These are phyloP conservation scores for Backusella westeae DNA, from an alignment of 192 early-diverging fungal species.

Conservation along the genomic window DNA sequence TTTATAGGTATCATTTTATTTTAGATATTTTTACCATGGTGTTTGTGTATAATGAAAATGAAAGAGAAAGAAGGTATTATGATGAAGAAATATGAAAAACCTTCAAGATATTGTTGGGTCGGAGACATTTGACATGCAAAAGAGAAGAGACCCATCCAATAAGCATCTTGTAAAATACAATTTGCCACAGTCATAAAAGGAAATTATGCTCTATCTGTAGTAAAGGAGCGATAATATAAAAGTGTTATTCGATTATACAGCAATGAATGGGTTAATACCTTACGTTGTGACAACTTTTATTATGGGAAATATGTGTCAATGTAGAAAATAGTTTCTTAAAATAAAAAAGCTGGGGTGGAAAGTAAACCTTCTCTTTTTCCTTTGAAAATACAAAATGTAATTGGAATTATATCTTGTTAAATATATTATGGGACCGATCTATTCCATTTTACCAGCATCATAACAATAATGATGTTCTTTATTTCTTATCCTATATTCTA, in stretches of 20 bases:
- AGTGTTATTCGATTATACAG: no score
- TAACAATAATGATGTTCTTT: background rate
- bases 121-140: background rate
- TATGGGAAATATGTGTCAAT: background rate
- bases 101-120: background rate
- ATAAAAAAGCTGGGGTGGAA: background rate
- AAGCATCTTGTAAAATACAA: background rate
- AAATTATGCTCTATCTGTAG: background rate
- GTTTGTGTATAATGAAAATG: background rate
- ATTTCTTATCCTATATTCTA: background rate
- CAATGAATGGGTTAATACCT: background rate
- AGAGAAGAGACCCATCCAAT: background rate
- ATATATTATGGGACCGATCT: background rate
- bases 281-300: background rate
- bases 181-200: background rate
- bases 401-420: background rate
- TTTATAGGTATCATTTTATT: background rate
- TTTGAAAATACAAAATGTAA: background rate
- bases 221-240: background rate
- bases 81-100: background rate
- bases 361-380: background rate
- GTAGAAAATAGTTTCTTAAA: background rate
- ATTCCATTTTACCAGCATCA: background rate
- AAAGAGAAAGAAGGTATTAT: background rate
- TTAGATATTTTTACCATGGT: background rate